Base-by-base conservation (phyloP, 2,329 filamentous ascomycete species). In the Aspergillus eucalypticola region DNA sequence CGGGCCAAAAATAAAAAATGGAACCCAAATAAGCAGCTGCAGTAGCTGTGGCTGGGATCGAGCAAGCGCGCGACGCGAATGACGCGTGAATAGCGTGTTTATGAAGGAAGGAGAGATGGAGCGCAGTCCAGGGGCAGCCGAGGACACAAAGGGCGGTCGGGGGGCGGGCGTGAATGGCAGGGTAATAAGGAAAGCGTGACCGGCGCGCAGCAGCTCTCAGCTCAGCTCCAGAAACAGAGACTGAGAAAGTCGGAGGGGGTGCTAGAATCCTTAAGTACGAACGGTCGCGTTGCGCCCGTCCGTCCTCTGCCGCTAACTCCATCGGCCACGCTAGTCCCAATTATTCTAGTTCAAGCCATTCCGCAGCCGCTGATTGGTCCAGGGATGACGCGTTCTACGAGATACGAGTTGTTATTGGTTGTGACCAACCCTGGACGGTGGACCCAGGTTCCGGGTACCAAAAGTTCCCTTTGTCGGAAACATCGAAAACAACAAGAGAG, bases 211-310 rank as follows among this genome's bases (percentile, higher is more conserved):
- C 32, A 13, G 27, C 63, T 67, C 65, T 65, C 68, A 69, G 64
- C 65, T 69, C 68, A 69, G 67, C 67, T 72, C 69, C 71, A 73
- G 71, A 73, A 74, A 73, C 69, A 73, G 71, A 74, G 67, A 68
- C 67, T 71, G 70, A 71, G 69, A 67, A 73, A 75, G 67, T 70
- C 69, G 67, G 71, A 72, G 69, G 72, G 74, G 74, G 72, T 74
- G 72, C 70, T 70, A 74, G 73, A 76, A 76, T 75, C 68, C 74
- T 76, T 76, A 76, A 76, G 73, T 76, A 76, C 69, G 73, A 71
- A 67, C 70, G 70, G 64, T 64, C 68, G 67, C 64, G 64, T 70
- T 70, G 69, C 69, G 67, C 68, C 70, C 63, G 66, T 66, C 72
- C 68, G 69, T 63, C 67, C 66, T 64, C 66, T 72, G 69, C 70